Conservation (phyloP, 2,329 filamentous ascomycete species). For the Penicillium brevicompactum region DNA sequence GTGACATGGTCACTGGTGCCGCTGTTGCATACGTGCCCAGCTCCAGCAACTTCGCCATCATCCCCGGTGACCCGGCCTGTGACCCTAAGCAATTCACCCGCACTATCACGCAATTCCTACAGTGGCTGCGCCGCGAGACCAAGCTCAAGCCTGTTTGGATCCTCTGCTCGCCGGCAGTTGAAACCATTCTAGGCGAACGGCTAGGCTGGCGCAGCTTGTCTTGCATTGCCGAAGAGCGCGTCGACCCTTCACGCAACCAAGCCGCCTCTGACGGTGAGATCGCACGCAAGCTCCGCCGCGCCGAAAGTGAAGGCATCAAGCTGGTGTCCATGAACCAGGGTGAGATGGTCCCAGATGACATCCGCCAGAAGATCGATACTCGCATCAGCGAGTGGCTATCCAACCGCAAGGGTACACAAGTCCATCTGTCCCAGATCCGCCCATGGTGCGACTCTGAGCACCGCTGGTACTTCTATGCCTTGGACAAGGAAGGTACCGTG, state of each 20-base stretch:
- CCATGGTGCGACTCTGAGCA: slow-evolving; percentile 85
- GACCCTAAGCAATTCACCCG: slow-evolving; percentile 74
- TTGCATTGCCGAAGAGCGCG: slow-evolving; percentile 84
- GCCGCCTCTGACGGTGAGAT: slow-evolving; percentile 67
- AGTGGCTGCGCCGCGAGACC: slow-evolving; percentile 71
- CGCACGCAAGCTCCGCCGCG: slow-evolving; percentile 75
- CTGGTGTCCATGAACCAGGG: slow-evolving; percentile 72
- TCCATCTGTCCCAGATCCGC: slow-evolving; percentile 85
- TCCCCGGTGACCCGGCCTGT: slow-evolving; percentile 85
- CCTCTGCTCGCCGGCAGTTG: slow-evolving; percentile 75
- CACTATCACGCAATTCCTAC: slow-evolving; percentile 73
- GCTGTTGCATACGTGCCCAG: slow-evolving; percentile 81
- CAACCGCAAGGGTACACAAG: slow-evolving; percentile 79
- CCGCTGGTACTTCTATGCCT: slow-evolving; percentile 81
- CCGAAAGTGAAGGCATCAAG: slow-evolving; percentile 81
- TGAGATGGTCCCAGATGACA: slow-evolving; percentile 63
- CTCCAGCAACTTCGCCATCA: slow-evolving; percentile 72
- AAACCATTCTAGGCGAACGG: slow-evolving; percentile 76
- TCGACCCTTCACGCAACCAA: slow-evolving; percentile 71
- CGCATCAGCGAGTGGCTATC: slow-evolving; percentile 78
- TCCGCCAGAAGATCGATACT: slow-evolving; percentile 69
- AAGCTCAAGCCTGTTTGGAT: slow-evolving; percentile 84
- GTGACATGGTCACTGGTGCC: slow-evolving; percentile 75
- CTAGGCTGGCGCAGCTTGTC: slow-evolving; percentile 87
- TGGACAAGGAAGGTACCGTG: slow-evolving; percentile 71